These are phyloP conservation scores for Leptographium flavum DNA, from an alignment of 2,329 filamentous ascomycete species.

Conservation along the genomic window DNA sequence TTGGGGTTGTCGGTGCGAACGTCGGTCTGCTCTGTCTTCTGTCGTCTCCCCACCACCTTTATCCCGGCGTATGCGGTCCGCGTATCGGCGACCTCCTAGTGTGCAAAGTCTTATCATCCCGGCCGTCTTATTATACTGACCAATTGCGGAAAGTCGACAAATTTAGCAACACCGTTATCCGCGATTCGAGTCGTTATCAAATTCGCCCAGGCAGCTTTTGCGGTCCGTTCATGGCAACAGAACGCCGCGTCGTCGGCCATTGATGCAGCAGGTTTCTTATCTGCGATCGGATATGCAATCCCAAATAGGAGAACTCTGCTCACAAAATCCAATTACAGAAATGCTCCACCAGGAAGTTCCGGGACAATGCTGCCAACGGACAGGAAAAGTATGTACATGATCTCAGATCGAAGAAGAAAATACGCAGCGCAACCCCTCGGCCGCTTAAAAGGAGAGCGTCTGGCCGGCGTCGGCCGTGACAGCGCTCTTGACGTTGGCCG, in stretches of 20 bases:
- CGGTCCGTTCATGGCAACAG: no score
- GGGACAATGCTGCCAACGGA: no score
- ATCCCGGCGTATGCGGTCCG: no score
- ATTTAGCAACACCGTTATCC: background rate
- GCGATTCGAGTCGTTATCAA: no score
- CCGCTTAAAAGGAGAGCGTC: slow-evolving; percentile 20
- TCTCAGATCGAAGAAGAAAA: background rate
- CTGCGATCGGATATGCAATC: no score
- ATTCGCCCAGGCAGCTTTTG: no score
- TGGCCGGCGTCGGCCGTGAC: slow-evolving; percentile 24
- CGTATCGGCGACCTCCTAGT: background rate
- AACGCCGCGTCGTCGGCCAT: no score
- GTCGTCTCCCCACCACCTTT: background rate
- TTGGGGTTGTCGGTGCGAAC: background rate
- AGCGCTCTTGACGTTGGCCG: slow-evolving; percentile 27
- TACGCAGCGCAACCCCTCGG: background rate
- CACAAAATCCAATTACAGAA: no score
- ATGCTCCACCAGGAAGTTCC: background rate
- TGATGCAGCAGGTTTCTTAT: no score
- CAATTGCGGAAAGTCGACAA: background rate
- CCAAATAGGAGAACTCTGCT: no score
- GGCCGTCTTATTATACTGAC: background rate
- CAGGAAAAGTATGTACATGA: background rate
- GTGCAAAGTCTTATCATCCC: background rate
- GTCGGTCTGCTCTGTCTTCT: background rate